These are phyloP conservation scores for Hypomyces perniciosus DNA, from an alignment of 2,329 filamentous ascomycete species.

Conservation along the genomic window DNA sequence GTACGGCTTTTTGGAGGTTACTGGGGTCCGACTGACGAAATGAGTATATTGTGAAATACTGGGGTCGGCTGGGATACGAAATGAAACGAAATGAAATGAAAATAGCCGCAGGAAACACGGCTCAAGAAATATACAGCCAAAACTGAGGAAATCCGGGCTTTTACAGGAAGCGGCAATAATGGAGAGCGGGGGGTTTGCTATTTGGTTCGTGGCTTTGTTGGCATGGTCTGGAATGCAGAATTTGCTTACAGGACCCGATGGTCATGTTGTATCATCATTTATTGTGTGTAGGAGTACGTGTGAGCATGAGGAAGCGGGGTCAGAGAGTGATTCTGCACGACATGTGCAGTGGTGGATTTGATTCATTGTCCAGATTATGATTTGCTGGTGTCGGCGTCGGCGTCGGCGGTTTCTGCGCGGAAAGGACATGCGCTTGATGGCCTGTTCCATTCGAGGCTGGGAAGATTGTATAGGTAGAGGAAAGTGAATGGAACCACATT, in stretches of 20 bases:
- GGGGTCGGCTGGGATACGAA: not conserved
- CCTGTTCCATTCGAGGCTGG: not conserved
- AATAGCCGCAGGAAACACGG: no score
- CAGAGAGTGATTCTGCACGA: slow-evolving; percentile 4
- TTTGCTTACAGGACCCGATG: not conserved
- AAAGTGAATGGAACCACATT: not conserved
- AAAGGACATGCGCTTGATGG: slow-evolving; percentile 1
- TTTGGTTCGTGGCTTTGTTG: not conserved
- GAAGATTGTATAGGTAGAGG: slow-evolving; percentile 1
- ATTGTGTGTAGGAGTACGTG: not conserved
- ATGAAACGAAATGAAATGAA: not conserved
- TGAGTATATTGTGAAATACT: not conserved
- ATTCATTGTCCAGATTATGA: not conserved
- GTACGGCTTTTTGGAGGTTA: not conserved
- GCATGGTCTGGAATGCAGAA: not conserved
- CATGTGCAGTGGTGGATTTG: not conserved
- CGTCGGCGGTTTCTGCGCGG: slow-evolving; percentile 4
- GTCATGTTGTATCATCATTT: not conserved
- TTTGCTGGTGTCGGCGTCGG: slow-evolving; percentile 8
- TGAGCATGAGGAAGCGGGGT: not conserved
- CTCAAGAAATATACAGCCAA: no score
- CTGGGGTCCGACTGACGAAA: not conserved
- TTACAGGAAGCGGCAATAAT: no score
- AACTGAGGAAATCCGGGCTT: no score
- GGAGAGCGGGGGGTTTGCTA: not conserved